Base-by-base conservation (phyloP, 140 eudicot species). In the Oenanthe javanica region DNA sequence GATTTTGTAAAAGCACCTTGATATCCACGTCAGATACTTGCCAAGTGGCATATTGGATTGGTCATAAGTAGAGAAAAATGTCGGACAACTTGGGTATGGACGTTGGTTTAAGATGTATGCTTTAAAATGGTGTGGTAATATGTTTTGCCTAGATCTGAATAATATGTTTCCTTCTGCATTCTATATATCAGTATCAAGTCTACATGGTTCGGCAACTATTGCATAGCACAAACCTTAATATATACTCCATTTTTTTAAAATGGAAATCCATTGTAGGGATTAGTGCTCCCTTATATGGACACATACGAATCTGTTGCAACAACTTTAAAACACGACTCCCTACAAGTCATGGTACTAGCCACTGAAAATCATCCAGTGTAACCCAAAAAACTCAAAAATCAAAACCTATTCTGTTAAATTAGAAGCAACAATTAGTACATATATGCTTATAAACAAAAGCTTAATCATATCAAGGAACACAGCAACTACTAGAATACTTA, bases 1-100 rank as follows among this genome's bases (percentile, higher is more conserved):
- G 16, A 67, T 71, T 71, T 70, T 40, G 50, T 71, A 71, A 38
- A 16, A 71, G 75, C 23, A 71, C 75, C 75, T 71, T 71, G 21
- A 40, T 40, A 71, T 71, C 75, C 48, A 45, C 77, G 38, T 45
- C 77, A 72, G 77, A 18, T 72, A 19, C 52, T 72, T 16, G 54
- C 81, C 72, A 43, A 19, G 81, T 10, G 74, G 81, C 81, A 78
- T 12, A 61, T 38, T 57, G 36, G 81, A 48, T 19, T 77, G 71
- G 81, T 78, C 3, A 4, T 11, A 36, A 19, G 47, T 23, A 16
- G 51, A 0, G 43, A 40, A 21, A 43, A 1, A 27, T 69, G 48
- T 13, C 31, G 47, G 14, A 14, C 42, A 5, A 11, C 76, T 15
- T 72, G 2, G 25, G 43, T 63, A n/a, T 45, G 74, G 54, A 63